phyloP scores from a whole-genome alignment of 371 early-diverging fungal genomes.

The Mycotypha africana region DNA sequence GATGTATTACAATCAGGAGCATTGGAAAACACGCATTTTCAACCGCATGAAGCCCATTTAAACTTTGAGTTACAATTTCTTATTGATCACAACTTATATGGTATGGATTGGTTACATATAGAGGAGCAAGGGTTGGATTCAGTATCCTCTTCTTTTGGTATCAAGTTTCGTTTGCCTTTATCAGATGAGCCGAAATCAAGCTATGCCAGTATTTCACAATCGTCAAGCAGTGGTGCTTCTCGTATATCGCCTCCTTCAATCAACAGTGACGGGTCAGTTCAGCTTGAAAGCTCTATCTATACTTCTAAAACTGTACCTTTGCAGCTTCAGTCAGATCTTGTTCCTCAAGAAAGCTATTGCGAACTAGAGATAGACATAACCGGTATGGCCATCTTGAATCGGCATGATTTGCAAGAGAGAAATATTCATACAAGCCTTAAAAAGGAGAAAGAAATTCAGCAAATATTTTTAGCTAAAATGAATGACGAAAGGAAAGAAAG shows the following conservation, averaged over 20 bases:
- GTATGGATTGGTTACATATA: conserved; percentile 73
- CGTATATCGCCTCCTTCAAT: neutral
- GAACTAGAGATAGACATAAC: conserved; percentile 76
- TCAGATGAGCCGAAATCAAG: conserved; percentile 19
- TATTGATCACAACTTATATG: conserved; percentile 88
- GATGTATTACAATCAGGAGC: conserved; percentile 70
- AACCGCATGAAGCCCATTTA: conserved; percentile 84
- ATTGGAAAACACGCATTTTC: conserved; percentile 57
- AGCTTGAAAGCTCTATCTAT: conserved; percentile 1
- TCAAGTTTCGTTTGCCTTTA: conserved; percentile 38
- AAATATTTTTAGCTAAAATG: neutral
- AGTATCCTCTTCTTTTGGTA: neutral
- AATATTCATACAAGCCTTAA: conserved; percentile 30
- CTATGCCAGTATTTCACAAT: conserved; percentile 8
- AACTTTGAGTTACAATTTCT: conserved; percentile 88
- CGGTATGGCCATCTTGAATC: conserved; percentile 63
- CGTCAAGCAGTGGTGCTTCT: no score
- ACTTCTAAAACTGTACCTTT: conserved; percentile 21
- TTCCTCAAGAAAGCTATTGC: conserved; percentile 53
- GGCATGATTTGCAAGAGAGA: conserved; percentile 54
- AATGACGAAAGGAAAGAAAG: neutral
- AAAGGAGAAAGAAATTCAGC: conserved; percentile 5
- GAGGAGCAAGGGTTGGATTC: neutral
- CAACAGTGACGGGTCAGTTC: neutral
- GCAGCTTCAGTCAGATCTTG: conserved; percentile 12